Conservation (phyloP, 306 rosid genomes). For the Lotus japonicus region DNA sequence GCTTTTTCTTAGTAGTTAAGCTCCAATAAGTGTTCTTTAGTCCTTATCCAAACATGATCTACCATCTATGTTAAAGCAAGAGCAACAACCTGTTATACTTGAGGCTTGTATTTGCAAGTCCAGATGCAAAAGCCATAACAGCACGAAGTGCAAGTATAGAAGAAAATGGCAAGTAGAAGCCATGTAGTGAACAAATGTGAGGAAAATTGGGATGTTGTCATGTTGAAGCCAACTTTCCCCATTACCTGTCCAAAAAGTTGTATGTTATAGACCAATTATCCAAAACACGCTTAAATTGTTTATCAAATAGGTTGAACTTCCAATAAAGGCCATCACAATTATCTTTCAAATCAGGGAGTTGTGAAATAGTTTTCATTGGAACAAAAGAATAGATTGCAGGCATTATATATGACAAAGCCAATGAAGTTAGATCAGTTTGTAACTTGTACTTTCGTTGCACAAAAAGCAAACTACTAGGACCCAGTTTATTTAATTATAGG, state of each 20-base stretch:
- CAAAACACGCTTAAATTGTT: too few species aligned
- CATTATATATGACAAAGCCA: too few species aligned
- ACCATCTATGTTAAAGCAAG: neutral
- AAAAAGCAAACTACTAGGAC: too few species aligned
- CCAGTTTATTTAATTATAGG: too few species aligned
- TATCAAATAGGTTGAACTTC: neutral
- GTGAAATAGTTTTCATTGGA: too few species aligned
- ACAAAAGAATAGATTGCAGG: too few species aligned
- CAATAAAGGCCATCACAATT: neutral
- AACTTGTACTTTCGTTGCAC: too few species aligned
- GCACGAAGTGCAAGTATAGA: conserved; percentile 82
- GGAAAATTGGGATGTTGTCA: conserved; percentile 79
- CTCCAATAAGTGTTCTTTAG: too few species aligned
- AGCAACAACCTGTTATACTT: conserved; percentile 68
- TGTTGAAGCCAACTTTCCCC: conserved; percentile 91
- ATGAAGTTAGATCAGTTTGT: too few species aligned
- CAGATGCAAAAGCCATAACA: conserved; percentile 96
- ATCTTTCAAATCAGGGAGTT: too few species aligned
- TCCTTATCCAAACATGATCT: too few species aligned
- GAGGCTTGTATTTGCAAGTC: conserved; percentile 94
- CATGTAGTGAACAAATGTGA: conserved; percentile 88
- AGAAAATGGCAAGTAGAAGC: conserved; percentile 78
- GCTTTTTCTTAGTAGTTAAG: too few species aligned
- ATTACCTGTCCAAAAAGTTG: conserved; percentile 49
- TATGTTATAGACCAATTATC: neutral